Percentiles rank a stretch among this genome's conserved stretches.
Evolutionary conservation across 805 yeast genomes (phyloP).

Genomic region (Hanseniaspora singularis): DNA sequence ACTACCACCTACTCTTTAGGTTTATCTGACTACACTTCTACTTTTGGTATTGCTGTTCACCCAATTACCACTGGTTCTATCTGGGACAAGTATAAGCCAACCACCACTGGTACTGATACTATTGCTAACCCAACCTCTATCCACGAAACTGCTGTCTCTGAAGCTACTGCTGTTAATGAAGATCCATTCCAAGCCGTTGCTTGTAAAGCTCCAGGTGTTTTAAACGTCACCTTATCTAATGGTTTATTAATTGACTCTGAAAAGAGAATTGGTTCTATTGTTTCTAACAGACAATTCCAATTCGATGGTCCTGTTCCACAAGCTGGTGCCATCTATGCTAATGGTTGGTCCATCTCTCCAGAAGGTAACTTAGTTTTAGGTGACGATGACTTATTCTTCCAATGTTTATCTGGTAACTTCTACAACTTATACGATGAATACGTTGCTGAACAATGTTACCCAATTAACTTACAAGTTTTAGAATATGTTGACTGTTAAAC

Average conservation of each 20-base stretch:
- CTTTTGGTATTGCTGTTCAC: constrained; percentile 35
- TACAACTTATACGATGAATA: constrained; percentile 64
- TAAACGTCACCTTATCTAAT: constrained; percentile 43
- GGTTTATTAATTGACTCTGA: constrained; percentile 44
- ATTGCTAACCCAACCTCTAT: constrained; percentile 21
- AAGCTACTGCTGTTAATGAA: constrained; percentile 20
- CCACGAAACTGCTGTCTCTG: constrained; percentile 19
- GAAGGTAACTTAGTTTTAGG: constrained; percentile 56
- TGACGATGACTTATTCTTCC: constrained; percentile 49
- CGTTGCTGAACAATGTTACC: constrained; percentile 49
- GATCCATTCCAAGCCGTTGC: constrained; percentile 29
- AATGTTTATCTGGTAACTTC: constrained; percentile 64
- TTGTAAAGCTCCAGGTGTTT: constrained; percentile 39
- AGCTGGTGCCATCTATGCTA: constrained; percentile 61
- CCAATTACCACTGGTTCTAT: constrained; percentile 28
- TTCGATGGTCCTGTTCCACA: constrained; percentile 82
- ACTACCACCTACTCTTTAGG: constrained; percentile 31
- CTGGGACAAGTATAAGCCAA: constrained; percentile 20
- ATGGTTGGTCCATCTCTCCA: constrained; percentile 48
- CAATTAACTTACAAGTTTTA: constrained; percentile 49
- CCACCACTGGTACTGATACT: constrained; percentile 22
- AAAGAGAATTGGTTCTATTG: constrained; percentile 68
- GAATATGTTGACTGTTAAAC: constrained; percentile 44
- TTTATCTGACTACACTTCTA: constrained; percentile 29
- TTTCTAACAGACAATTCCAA: constrained; percentile 75